phyloP scores from a whole-genome alignment of 2,329 filamentous ascomycete genomes.

The Colletotrichum noveboracense region DNA sequence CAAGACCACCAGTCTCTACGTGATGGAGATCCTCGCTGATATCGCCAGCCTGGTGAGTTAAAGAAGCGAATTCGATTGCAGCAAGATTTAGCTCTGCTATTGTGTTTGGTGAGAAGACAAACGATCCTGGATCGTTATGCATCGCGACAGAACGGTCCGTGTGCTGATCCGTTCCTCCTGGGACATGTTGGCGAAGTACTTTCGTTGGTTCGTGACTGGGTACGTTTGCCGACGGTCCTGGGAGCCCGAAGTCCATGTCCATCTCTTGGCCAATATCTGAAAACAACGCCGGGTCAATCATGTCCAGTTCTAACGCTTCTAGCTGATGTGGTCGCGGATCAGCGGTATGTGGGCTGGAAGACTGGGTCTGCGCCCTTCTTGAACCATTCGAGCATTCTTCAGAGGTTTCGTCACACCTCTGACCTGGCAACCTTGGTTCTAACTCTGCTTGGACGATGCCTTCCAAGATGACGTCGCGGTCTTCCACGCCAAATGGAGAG shows the following conservation, averaged over 20 bases:
- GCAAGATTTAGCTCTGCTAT: neutral
- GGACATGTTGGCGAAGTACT: neutral
- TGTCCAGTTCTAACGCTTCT: neutral
- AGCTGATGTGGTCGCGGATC: neutral
- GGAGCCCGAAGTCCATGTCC: neutral
- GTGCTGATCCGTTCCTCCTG: neutral
- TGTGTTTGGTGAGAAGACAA: neutral
- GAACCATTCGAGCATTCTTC: neutral
- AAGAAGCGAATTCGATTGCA: neutral
- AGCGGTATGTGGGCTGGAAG: neutral
- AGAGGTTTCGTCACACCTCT: neutral
- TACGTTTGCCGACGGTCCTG: neutral
- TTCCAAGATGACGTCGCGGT: neutral
- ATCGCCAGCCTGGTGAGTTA: neutral
- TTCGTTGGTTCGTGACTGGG: neutral
- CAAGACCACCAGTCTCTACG: neutral
- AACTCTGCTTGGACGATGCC: neutral
- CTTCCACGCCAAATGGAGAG: neutral
- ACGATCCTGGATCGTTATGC: neutral
- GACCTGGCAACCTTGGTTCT: neutral
- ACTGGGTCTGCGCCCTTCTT: no score
- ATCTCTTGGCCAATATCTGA: neutral
- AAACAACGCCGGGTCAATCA: neutral
- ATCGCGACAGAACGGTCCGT: neutral
- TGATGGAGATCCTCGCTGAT: neutral